Conservation (phyloP, 768 basidiomycete species). For the Rhodocollybia butyracea region DNA sequence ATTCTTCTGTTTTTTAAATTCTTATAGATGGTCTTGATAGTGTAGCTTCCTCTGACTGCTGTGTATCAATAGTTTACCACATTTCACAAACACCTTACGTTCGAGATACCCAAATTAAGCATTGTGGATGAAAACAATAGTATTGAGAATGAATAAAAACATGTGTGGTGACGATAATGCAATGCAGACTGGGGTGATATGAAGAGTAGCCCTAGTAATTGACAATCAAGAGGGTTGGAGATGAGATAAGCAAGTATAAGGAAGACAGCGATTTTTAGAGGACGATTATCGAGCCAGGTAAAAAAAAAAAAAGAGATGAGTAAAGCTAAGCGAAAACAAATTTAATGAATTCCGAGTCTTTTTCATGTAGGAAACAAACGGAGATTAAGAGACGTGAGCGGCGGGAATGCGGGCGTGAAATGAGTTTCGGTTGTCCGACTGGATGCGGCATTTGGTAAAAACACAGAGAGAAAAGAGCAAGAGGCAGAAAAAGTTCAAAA, state of each 20-base stretch:
- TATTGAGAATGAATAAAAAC: conserved; percentile 37
- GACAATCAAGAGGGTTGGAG: conserved; percentile 33
- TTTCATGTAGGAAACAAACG: background rate
- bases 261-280: conserved; percentile 17
- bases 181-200: conserved; percentile 33
- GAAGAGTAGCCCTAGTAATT: conserved; percentile 36
- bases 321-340: conserved; percentile 7
- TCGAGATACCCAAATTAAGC: background rate
- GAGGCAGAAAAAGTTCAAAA: conserved; percentile 13
- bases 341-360: background rate
- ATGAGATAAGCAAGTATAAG: conserved; percentile 29
- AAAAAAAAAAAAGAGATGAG: conserved; percentile 16
- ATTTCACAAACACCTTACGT: background rate
- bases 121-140: no score
- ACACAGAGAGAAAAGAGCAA: conserved; percentile 10
- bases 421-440: conserved; percentile 9
- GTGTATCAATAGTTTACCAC: no score
- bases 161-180: conserved; percentile 31
- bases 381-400: background rate
- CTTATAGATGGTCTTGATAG: background rate
- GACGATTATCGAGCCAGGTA: background rate
- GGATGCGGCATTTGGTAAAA: background rate
- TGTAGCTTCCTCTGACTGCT: background rate
- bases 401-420: conserved; percentile 18
- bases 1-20: background rate